These are phyloP conservation scores for Wickerhamomyces alni DNA, from an alignment of 805 yeast species.

Conservation along the genomic window DNA sequence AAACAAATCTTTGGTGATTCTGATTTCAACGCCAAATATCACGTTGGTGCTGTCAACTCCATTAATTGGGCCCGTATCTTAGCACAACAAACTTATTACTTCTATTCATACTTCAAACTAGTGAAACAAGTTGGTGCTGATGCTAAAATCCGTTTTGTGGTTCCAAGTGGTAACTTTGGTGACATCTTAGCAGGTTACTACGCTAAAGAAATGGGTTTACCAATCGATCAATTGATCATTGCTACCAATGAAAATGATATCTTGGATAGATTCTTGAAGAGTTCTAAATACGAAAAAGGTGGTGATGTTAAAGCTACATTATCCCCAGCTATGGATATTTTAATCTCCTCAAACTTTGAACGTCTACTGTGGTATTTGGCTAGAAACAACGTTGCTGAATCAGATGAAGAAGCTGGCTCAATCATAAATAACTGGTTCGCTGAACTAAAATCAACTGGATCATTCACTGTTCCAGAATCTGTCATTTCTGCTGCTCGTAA, in stretches of 20 bases:
- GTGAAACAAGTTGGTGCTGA: slow-evolving; percentile 32
- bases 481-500: slow-evolving; percentile 61
- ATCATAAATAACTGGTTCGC: slow-evolving; percentile 71
- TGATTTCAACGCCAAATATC: slow-evolving; percentile 83
- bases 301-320: slow-evolving; percentile 77
- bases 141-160: slow-evolving; percentile 71
- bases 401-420: slow-evolving; percentile 68
- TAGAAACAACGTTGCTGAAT: slow-evolving; percentile 53
- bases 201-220: slow-evolving; percentile 94
- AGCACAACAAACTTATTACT: slow-evolving; percentile 96
- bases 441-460: slow-evolving; percentile 68
- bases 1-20: slow-evolving; percentile 87
- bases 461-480: slow-evolving; percentile 60
- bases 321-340: slow-evolving; percentile 98
- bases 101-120: slow-evolving; percentile 81
- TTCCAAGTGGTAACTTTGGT: slow-evolving; percentile 98
- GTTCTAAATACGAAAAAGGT: slow-evolving; percentile 79
- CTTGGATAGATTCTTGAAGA: slow-evolving; percentile 82
- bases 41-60: slow-evolving; percentile 96
- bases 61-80: slow-evolving; percentile 98
- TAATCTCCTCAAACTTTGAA: slow-evolving; percentile 93
- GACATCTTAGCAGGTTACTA: slow-evolving; percentile 95
- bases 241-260: slow-evolving; percentile 97
- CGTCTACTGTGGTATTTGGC: slow-evolving; percentile 93
- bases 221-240: slow-evolving; percentile 77